Evolutionary conservation across 2,329 filamentous ascomycete species (phyloP).

Genomic region (Venturiaceae sp.): DNA sequence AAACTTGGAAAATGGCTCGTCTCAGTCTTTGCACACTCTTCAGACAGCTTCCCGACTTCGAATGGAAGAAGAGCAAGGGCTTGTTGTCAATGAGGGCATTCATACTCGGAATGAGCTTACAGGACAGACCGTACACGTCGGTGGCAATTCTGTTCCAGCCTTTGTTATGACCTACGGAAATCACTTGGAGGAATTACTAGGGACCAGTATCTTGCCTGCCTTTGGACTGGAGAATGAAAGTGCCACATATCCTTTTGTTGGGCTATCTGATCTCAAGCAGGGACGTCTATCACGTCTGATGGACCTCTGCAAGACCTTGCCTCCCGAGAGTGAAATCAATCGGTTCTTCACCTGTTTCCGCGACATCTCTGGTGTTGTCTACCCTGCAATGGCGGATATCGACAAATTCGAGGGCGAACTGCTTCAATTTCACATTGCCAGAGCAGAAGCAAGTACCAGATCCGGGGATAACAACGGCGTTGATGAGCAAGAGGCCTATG

Average conservation of each 20-base stretch:
- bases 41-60: background rate
- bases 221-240: slow-evolving; percentile 55
- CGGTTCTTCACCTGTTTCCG: slow-evolving; percentile 38
- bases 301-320: slow-evolving; percentile 49
- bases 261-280: slow-evolving; percentile 51
- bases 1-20: slow-evolving; percentile 17
- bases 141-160: slow-evolving; percentile 51
- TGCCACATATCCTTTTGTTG: slow-evolving; percentile 55
- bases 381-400: slow-evolving; percentile 50
- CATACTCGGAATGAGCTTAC: slow-evolving; percentile 51
- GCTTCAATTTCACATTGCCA: slow-evolving; percentile 41
- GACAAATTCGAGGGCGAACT: slow-evolving; percentile 45
- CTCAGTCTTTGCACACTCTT: background rate
- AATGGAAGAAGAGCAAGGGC: slow-evolving; percentile 7
- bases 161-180: slow-evolving; percentile 44
- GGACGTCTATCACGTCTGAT: slow-evolving; percentile 47
- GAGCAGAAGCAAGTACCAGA: slow-evolving; percentile 26
- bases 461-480: slow-evolving; percentile 24
- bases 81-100: slow-evolving; percentile 40
- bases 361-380: slow-evolving; percentile 50
- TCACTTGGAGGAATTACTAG: slow-evolving; percentile 38
- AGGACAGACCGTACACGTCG: slow-evolving; percentile 51
- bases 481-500: slow-evolving; percentile 45
- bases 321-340: slow-evolving; percentile 47
- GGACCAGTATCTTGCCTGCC: slow-evolving; percentile 52